Evolutionary conservation across 305 asterid genomes (phyloP).

Genomic region (Fraxinus xanthoxyloides): DNA sequence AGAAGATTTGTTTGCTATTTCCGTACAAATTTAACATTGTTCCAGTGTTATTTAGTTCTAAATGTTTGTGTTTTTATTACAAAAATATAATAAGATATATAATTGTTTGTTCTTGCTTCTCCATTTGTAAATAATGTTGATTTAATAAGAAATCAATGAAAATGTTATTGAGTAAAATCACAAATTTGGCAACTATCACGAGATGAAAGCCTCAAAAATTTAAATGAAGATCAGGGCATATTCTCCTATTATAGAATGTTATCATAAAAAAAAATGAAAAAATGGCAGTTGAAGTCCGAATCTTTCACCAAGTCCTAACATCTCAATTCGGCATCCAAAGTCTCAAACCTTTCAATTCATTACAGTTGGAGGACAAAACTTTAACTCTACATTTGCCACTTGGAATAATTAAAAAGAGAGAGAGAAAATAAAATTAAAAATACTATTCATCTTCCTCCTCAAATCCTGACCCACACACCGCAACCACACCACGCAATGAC

Average conservation of each 20-base stretch:
- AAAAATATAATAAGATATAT: too few relatives aligned
- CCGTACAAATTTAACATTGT: too few relatives aligned
- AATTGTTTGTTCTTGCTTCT: too few relatives aligned
- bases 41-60: too few relatives aligned
- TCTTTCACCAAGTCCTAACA: not conserved
- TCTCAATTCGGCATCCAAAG: not conserved
- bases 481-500: not conserved
- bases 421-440: not conserved
- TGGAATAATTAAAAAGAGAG: too few relatives aligned
- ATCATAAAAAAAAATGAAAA: not conserved
- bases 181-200: not conserved
- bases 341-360: not conserved
- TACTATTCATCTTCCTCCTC: not conserved
- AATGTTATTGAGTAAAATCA: too few relatives aligned
- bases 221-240: too few relatives aligned
- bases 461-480: not conserved
- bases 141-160: too few relatives aligned
- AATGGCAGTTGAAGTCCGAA: not conserved
- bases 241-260: not conserved
- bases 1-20: too few relatives aligned
- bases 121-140: too few relatives aligned
- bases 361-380: not conserved
- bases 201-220: not conserved
- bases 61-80: too few relatives aligned
- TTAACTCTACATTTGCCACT: not conserved